Evolutionary conservation across 169 alveolate genomes (phyloP).

Genomic region (Blepharisma undulans): DNA sequence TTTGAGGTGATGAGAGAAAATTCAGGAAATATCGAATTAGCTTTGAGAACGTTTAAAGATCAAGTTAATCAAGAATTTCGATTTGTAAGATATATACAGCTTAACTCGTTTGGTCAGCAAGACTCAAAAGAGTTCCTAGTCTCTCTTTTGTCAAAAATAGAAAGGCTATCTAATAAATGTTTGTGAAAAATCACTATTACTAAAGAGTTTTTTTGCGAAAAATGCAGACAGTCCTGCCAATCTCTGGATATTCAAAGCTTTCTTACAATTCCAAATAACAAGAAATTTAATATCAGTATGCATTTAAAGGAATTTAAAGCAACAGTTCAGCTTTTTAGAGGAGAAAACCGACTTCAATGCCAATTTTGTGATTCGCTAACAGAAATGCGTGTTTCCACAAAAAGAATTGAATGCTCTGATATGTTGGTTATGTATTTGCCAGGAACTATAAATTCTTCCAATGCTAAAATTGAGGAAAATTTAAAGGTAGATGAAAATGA

Average conservation of each 20-base stretch:
- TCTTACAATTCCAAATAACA: not conserved
- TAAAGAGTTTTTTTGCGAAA: not conserved
- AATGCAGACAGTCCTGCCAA: too few relatives aligned
- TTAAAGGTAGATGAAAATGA: not conserved
- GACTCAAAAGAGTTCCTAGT: not conserved
- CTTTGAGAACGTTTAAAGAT: not conserved
- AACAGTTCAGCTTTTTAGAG: not conserved
- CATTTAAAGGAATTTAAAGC: not conserved
- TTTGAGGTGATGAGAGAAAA: not conserved
- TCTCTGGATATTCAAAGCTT: not conserved
- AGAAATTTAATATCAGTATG: not conserved
- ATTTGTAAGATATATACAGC: not conserved
- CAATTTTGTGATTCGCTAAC: not conserved
- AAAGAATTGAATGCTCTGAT: not conserved
- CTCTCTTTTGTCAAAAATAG: not conserved
- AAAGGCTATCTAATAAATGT: not conserved
- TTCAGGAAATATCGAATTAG: not conserved
- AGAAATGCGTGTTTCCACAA: not conserved
- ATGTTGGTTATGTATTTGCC: not conserved
- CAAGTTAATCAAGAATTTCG: not conserved
- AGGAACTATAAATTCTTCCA: not conserved
- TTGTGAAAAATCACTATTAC: not conserved
- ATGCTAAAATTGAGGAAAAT: not conserved
- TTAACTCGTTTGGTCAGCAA: not conserved
- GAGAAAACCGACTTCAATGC: not conserved